These are phyloP conservation scores for Colletotrichum gigasporum DNA, from an alignment of 2,329 filamentous ascomycete species.

Conservation along the genomic window DNA sequence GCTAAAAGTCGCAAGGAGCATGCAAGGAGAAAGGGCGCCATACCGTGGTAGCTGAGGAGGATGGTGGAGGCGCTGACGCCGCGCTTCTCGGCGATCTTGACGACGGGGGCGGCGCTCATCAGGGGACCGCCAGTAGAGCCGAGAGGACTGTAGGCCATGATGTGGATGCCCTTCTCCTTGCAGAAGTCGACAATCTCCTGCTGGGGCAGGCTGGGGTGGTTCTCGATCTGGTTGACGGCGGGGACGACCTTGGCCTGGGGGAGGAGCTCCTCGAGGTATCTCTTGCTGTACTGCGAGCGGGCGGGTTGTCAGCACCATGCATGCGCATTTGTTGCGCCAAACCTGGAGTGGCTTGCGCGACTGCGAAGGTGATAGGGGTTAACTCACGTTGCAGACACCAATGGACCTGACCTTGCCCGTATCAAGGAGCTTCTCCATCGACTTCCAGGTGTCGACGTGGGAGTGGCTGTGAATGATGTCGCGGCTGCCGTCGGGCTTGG, in stretches of 20 bases:
- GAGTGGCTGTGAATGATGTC: slow-evolving; percentile 76
- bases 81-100: slow-evolving; percentile 72
- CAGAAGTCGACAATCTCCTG: slow-evolving; percentile 77
- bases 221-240: slow-evolving; percentile 78
- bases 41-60: slow-evolving; percentile 78
- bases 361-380: neutral
- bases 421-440: slow-evolving; percentile 73
- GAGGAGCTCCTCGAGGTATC: slow-evolving; percentile 65
- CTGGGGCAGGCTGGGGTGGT: slow-evolving; percentile 77
- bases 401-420: slow-evolving; percentile 66
- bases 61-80: slow-evolving; percentile 69
- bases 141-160: slow-evolving; percentile 78
- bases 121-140: slow-evolving; percentile 72
- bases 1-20: too few relatives aligned
- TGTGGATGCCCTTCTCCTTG: slow-evolving; percentile 72
- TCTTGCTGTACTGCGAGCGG: slow-evolving; percentile 61
- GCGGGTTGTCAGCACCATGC: neutral
- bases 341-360: too few relatives aligned
- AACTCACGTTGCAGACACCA: slow-evolving; percentile 64
- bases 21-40: slow-evolving; percentile 38
- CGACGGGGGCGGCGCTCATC: slow-evolving; percentile 68
- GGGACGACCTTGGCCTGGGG: slow-evolving; percentile 63
- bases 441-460: slow-evolving; percentile 81
- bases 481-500: slow-evolving; percentile 75
- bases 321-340: too few relatives aligned